Conservation (phyloP, 2,329 filamentous ascomycete species). For the Pseudopithomyces chartarum region DNA sequence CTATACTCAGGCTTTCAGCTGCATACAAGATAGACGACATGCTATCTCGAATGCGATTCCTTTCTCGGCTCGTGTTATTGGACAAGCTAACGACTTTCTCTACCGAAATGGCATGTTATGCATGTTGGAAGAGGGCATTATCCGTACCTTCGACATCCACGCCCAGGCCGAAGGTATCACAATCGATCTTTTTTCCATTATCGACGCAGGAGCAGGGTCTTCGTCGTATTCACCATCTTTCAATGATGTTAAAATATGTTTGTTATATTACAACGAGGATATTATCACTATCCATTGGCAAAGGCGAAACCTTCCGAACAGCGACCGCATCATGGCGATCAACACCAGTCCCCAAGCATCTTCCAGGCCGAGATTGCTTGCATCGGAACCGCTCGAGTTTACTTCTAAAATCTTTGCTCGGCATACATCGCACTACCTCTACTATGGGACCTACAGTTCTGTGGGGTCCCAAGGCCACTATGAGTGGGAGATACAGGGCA, state of each 20-base stretch:
- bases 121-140: constrained; percentile 59
- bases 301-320: constrained; percentile 13
- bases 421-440: constrained; percentile 65
- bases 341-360: constrained; percentile 17
- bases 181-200: constrained; percentile 26
- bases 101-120: constrained; percentile 69
- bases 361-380: constrained; percentile 45
- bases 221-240: constrained; percentile 8
- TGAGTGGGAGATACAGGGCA: constrained; percentile 66
- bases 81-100: constrained; percentile 63
- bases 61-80: constrained; percentile 65
- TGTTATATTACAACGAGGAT: constrained; percentile 41
- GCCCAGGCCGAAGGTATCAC: constrained; percentile 10
- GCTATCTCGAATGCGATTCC: constrained; percentile 67
- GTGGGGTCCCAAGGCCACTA: constrained; percentile 59
- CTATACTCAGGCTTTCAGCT: constrained; percentile 62
- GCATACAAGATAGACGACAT: constrained; percentile 63
- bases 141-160: constrained; percentile 66
- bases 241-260: constrained; percentile 47
- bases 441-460: constrained; percentile 68
- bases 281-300: constrained; percentile 36
- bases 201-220: constrained; percentile 14
- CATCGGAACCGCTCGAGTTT: constrained; percentile 21
- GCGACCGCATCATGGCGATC: constrained; percentile 33
- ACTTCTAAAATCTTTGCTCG: constrained; percentile 68